Conservation (phyloP, 2,329 filamentous ascomycete species). For the Colletotrichum orchidophilum region DNA sequence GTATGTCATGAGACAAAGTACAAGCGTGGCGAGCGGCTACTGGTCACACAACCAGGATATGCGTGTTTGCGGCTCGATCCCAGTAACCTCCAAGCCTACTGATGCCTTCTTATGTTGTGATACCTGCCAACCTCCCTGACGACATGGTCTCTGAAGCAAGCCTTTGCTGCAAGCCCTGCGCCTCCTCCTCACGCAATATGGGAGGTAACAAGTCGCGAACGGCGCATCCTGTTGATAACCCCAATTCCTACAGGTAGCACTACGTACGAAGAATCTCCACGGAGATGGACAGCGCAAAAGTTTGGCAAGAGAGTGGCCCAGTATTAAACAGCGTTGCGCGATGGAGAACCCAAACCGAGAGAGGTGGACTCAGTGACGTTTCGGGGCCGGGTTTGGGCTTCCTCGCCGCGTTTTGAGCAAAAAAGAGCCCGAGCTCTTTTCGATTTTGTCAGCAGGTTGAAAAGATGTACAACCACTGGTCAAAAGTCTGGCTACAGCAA, state of each 20-base stretch:
- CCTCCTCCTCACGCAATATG: slow-evolving; percentile 9
- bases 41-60: background rate
- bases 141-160: background rate
- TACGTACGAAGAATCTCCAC: background rate
- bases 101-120: background rate
- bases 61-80: background rate
- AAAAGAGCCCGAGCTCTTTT: slow-evolving; percentile 1
- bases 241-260: background rate
- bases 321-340: slow-evolving; percentile 5
- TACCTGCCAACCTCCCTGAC: background rate
- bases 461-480: background rate
- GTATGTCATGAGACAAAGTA: background rate
- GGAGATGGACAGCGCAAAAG: background rate
- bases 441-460: background rate
- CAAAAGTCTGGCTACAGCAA: too few species aligned
- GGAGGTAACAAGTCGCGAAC: background rate
- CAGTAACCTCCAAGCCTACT: background rate
- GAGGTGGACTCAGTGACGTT: slow-evolving; percentile 28
- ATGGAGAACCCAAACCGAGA: slow-evolving; percentile 38
- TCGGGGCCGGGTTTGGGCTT: slow-evolving; percentile 9
- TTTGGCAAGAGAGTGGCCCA: background rate
- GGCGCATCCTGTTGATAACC: background rate
- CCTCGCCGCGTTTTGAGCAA: slow-evolving; percentile 13
- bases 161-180: slow-evolving; percentile 12
- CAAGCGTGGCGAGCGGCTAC: background rate